Evolutionary conservation across 2,329 filamentous ascomycete species (phyloP), one percentile per base, ranked within the genome.

Genomic region (Fusarium incarnatum): DNA sequence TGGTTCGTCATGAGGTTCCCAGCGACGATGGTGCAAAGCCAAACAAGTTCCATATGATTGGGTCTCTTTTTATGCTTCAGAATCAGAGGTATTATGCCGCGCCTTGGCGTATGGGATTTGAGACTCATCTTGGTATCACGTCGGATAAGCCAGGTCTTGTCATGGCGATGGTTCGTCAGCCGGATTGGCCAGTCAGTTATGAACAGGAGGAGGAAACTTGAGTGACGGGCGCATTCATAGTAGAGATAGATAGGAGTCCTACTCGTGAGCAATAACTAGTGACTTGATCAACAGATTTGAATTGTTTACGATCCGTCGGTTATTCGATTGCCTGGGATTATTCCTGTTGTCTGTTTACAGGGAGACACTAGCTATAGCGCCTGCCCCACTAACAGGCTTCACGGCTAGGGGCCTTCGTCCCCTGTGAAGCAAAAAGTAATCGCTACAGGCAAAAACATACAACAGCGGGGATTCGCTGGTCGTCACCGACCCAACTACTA

Each of bases 1-100:
- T 69, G 8, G 65, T 69, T 32, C 67, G 67, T 16, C 67, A 69
- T 3, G 67, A 62, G 1, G 56, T 69, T 12, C 32, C 65, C 2
- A 48, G 30, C 7, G 60, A 55, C 11, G 49, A 60, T 12, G 65
- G 65, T 20, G n/a, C 40, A 20, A 44, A 52, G 10, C 46, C 65
- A 6, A 64, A 69, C 8, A 66, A 54, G 23, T 61, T 69, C 15
- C 65, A 69, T 42, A 53, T 69, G 2, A 69, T 69, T 20, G 67
- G 67, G 9, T 69, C 67, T 4, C 55, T 65, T 34, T 69, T 65
- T 6, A 69, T 69, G 56, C 52, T 69, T 18, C 56, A 69, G 6
- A 60, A 68, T 6, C 56, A 56, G 6, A 40, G 20, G 0, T 48
- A 65, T 9, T 48, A 65, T 8, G 13, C 56, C 1, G 40, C 47